These are phyloP conservation scores for Carex pumila DNA, from an alignment of 176 grass and related monocot genomes.

Conservation along the genomic window DNA sequence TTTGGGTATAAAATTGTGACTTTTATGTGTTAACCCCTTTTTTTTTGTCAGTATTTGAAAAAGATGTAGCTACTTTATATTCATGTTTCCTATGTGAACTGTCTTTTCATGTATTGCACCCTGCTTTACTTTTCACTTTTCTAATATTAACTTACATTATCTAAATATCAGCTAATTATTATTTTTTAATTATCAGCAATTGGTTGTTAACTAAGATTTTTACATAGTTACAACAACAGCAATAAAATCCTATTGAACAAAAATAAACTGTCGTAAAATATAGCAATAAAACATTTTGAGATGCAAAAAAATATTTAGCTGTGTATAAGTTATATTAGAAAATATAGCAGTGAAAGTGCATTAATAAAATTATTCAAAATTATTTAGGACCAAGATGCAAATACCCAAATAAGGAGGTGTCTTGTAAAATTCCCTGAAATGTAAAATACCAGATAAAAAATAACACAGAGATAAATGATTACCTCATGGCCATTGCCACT, in stretches of 20 bases:
- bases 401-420: background rate
- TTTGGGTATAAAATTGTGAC: background rate
- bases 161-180: background rate
- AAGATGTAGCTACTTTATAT: background rate
- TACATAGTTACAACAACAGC: background rate
- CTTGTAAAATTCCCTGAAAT: background rate
- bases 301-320: no score
- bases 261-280: background rate
- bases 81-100: constrained; percentile 1
- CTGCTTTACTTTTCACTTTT: background rate
- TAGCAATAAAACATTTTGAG: background rate
- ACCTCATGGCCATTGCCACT: constrained; percentile 97
- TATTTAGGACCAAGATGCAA: background rate
- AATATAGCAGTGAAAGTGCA: background rate
- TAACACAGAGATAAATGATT: background rate
- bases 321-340: background rate
- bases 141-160: background rate
- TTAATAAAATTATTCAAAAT: background rate
- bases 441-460: background rate
- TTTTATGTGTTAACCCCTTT: background rate
- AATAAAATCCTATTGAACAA: background rate
- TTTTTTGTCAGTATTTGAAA: background rate
- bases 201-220: background rate
- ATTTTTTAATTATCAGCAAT: background rate
- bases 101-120: background rate